These are phyloP conservation scores for Cytidiella melzeri DNA, from an alignment of 768 basidiomycete genomes.

Conservation along the genomic window DNA sequence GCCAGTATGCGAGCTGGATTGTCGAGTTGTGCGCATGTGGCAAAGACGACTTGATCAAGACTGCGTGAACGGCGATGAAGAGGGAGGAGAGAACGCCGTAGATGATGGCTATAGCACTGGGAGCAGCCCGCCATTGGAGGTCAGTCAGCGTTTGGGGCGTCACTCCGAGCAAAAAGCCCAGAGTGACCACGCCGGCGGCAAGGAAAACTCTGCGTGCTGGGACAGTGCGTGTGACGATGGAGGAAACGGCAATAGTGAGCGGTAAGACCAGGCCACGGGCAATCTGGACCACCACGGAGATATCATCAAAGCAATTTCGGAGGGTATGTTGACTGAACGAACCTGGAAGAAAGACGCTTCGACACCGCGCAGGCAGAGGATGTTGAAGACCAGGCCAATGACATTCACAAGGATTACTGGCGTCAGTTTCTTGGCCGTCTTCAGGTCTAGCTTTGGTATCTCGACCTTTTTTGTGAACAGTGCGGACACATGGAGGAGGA, in stretches of 20 bases:
- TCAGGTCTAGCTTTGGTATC: conserved; percentile 49
- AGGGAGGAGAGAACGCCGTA: conserved; percentile 70
- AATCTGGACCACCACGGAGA: conserved; percentile 48
- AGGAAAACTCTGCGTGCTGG: conserved; percentile 50
- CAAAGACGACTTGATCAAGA: conserved; percentile 66
- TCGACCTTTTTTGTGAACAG: conserved; percentile 43
- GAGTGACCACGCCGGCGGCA: conserved; percentile 58
- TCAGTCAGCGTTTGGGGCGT: conserved; percentile 38
- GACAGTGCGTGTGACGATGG: conserved; percentile 44
- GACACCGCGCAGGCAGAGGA: conserved; percentile 68
- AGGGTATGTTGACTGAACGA: neutral
- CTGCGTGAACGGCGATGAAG: conserved; percentile 71
- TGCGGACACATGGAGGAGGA: conserved; percentile 53
- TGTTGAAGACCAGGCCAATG: conserved; percentile 74
- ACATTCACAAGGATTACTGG: conserved; percentile 66
- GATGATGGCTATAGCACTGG: conserved; percentile 52
- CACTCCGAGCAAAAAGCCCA: conserved; percentile 75
- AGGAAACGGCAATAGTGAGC: conserved; percentile 71
- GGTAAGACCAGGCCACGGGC: conserved; percentile 81
- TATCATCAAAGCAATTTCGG: neutral
- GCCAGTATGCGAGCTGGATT: conserved; percentile 75
- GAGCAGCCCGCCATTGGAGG: conserved; percentile 27
- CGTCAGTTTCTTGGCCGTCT: conserved; percentile 48
- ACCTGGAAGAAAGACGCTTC: conserved; percentile 83
- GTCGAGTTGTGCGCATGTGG: conserved; percentile 65